These are phyloP conservation scores for Sarocladiaceae sp. DNA, from an alignment of 2,329 filamentous ascomycete species.

Conservation along the genomic window DNA sequence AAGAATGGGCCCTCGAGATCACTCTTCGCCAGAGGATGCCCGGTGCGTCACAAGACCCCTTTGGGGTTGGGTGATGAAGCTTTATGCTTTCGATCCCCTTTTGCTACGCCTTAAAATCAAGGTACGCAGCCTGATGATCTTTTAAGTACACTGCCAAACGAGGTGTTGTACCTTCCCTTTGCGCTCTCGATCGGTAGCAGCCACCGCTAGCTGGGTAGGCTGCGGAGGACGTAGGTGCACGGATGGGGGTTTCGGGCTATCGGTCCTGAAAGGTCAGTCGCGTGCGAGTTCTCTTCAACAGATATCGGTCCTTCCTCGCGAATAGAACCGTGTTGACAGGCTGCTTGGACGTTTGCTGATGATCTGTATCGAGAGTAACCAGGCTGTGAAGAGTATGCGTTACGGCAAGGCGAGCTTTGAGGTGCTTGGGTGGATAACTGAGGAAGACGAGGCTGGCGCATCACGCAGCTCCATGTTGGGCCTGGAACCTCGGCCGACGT, in stretches of 20 bases:
- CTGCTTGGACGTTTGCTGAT: too few species aligned
- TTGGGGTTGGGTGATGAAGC: slow-evolving; percentile 47
- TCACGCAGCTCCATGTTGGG: too few species aligned
- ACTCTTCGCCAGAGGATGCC: background rate
- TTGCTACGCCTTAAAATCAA: slow-evolving; percentile 3
- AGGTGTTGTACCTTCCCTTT: background rate
- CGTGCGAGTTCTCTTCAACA: background rate
- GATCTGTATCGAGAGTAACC: too few species aligned
- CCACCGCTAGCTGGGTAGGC: background rate
- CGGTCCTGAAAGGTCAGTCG: background rate
- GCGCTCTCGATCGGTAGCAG: background rate
- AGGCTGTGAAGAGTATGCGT: too few species aligned
- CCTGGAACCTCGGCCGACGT: too few species aligned
- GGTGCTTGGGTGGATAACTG: too few species aligned
- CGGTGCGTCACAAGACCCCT: background rate
- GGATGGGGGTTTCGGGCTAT: background rate
- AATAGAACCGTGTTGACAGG: too few species aligned
- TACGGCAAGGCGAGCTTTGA: too few species aligned
- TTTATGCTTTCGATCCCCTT: slow-evolving; percentile 48
- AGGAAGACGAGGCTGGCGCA: too few species aligned
- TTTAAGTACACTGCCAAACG: background rate
- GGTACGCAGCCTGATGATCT: slow-evolving; percentile 8
- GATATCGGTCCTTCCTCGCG: too few species aligned
- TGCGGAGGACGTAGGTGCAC: background rate
- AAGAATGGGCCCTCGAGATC: too few species aligned